phyloP scores from a whole-genome alignment of 106 monocot species.

The Phalaenopsis aphrodite region DNA sequence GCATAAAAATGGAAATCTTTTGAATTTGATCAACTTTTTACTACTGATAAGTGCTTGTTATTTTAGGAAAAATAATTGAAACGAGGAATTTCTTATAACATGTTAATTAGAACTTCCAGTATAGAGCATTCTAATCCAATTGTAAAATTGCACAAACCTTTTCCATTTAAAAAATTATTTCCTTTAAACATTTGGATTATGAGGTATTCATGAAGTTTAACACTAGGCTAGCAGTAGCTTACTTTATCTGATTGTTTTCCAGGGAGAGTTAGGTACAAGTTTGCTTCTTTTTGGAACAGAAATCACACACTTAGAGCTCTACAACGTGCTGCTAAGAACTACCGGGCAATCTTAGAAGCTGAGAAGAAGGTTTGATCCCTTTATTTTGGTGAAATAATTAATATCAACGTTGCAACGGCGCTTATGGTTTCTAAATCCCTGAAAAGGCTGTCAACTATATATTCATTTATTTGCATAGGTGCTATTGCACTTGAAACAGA shows the following conservation, averaged over 20 bases:
- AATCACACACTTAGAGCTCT: slow-evolving; percentile 84
- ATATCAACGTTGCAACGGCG: not conserved
- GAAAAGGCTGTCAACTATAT: not conserved
- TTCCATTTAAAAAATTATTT: not conserved
- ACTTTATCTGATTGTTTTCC: slow-evolving; percentile 11
- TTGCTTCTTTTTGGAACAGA: slow-evolving; percentile 99
- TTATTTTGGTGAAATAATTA: slow-evolving; percentile 2
- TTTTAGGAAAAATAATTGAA: not conserved
- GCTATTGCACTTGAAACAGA: not conserved
- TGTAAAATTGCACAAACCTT: not conserved
- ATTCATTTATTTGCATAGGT: not conserved
- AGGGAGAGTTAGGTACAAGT: slow-evolving; percentile 96
- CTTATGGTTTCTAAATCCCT: not conserved
- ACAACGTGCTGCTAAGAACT: slow-evolving; percentile 80
- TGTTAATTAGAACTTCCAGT: not conserved
- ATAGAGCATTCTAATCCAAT: not conserved
- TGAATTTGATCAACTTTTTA: not conserved
- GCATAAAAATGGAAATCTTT: not conserved
- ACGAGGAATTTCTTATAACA: not conserved
- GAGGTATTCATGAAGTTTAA: not conserved
- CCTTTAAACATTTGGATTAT: not conserved
- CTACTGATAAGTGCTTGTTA: not conserved
- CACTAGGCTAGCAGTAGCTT: not conserved
- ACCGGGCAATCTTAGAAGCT: slow-evolving; percentile 67
- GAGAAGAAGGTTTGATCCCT: slow-evolving; percentile 61